These are phyloP conservation scores for Pythium guiyangense DNA, from an alignment of 352 stramenopile genomes.

Conservation along the genomic window DNA sequence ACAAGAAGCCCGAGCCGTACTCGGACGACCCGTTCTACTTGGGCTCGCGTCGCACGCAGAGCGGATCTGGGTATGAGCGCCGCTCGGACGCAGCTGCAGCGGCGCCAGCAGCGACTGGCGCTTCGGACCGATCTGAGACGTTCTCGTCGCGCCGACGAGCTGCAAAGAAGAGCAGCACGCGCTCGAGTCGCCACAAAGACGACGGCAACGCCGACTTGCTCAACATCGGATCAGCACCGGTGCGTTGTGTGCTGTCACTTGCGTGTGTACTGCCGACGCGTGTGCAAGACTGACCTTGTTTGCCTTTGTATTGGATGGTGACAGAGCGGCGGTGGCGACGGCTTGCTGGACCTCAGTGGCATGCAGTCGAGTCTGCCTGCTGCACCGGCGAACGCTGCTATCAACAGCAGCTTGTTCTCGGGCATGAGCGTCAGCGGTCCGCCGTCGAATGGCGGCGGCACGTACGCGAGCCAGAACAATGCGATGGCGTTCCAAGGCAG, in stretches of 20 bases:
- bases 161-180: conserved; percentile 59
- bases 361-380: conserved; percentile 42
- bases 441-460: conserved; percentile 3
- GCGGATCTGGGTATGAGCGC: conserved; percentile 26
- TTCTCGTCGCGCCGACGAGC: conserved; percentile 66
- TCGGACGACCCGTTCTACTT: conserved; percentile 78
- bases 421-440: conserved; percentile 48
- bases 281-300: neutral
- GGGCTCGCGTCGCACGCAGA: conserved; percentile 49
- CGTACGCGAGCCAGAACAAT: conserved; percentile 35
- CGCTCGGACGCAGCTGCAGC: conserved; percentile 2
- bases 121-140: conserved; percentile 45
- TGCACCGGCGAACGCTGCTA: conserved; percentile 20
- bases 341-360: conserved; percentile 43
- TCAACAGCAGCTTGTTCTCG: conserved; percentile 50
- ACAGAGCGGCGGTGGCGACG: neutral
- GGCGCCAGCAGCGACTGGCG: conserved; percentile 22
- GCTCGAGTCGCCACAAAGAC: conserved; percentile 50
- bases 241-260: conserved; percentile 1
- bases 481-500: conserved; percentile 23
- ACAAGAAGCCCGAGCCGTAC: conserved; percentile 56
- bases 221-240: conserved; percentile 40
- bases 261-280: neutral
- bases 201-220: conserved; percentile 53
- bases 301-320: neutral